phyloP scores from a whole-genome alignment of 2,329 filamentous ascomycete genomes.

The Scolecobasidium constrictum region DNA sequence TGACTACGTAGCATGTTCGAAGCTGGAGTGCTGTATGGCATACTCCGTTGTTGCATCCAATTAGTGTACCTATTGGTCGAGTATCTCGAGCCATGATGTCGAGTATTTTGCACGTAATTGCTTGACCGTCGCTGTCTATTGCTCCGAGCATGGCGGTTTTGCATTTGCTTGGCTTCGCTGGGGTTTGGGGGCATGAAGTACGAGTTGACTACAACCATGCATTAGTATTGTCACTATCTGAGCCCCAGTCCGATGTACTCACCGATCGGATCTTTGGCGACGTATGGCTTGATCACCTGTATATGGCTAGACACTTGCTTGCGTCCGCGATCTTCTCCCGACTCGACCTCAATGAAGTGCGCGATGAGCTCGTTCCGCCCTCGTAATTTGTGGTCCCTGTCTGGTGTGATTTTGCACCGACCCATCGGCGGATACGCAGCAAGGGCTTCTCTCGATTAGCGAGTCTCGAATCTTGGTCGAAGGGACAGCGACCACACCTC shows the following conservation, averaged over 20 bases:
- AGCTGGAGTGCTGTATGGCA: background rate
- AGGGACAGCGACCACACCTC: slow-evolving; percentile 26
- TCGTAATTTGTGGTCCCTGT: slow-evolving; percentile 38
- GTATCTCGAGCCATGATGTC: slow-evolving; percentile 1
- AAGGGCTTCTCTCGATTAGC: slow-evolving; percentile 28
- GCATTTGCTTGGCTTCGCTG: background rate
- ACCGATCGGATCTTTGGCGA: slow-evolving; percentile 43
- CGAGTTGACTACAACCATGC: background rate
- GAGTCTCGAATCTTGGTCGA: slow-evolving; percentile 1
- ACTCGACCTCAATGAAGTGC: slow-evolving; percentile 44
- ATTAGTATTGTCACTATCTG: background rate
- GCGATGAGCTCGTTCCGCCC: slow-evolving; percentile 53
- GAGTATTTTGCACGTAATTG: background rate
- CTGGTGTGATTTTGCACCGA: slow-evolving; percentile 36
- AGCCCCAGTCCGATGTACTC: slow-evolving; percentile 7
- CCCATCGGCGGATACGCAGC: slow-evolving; percentile 49
- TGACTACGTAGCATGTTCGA: background rate
- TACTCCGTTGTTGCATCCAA: background rate
- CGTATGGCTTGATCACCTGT: slow-evolving; percentile 48
- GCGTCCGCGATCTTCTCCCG: slow-evolving; percentile 39
- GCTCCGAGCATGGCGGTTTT: background rate
- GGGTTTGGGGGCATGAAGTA: background rate
- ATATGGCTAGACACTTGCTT: slow-evolving; percentile 57
- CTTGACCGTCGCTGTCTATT: background rate
- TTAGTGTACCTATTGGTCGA: background rate